Evolutionary conservation across 441 rosid species (phyloP), one percentile per base, ranked within the genome.

Genomic region (Kokia cookei): DNA sequence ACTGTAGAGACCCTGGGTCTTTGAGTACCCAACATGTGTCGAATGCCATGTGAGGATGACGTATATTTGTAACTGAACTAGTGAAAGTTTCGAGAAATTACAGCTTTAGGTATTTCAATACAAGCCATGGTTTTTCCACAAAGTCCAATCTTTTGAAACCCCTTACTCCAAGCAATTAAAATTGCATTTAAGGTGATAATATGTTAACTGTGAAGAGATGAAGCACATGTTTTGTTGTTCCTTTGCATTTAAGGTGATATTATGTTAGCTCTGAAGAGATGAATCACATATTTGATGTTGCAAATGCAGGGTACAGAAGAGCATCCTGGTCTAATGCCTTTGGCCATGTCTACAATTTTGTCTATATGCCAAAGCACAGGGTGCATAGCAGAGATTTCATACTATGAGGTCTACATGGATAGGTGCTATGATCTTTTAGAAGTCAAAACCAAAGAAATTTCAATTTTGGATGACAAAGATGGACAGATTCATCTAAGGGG

Each of bases 321-420:
- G 50, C 82, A 82, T 11, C 93, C 89, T 0, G 98, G 98, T 45
- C 77, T 96, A 45, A 93, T 93, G 92, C 85, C 86, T 2, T 81
- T 88, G 64, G 81, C 97, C 57, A 89, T 92, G 93, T 86, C 97
- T 58, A 84, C 80, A 50, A 71, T 96, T 69, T 81, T 96, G 69
- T 86, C 88, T 2, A 59, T 79, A 75, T 86, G 92, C 68, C 83
- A 84, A 15, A 78, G 63, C 65, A 86, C 79, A 8, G 84, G 86
- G n/a, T 85, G 85, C 54, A 82, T 48, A 37, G 89, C 63, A 7
- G 95, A 92, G 76, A 80, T 93, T 80, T 96, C 97, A 14, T 93
- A 90, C 74, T 96, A 88, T 75, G 97, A 95, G 89, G 92, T 95
- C 72, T 95, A 95, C 67, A 75, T 93, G 95, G 99, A 93, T 27